Conservation (phyloP, 768 basidiomycete species). For the Boletus rubropictus region DNA sequence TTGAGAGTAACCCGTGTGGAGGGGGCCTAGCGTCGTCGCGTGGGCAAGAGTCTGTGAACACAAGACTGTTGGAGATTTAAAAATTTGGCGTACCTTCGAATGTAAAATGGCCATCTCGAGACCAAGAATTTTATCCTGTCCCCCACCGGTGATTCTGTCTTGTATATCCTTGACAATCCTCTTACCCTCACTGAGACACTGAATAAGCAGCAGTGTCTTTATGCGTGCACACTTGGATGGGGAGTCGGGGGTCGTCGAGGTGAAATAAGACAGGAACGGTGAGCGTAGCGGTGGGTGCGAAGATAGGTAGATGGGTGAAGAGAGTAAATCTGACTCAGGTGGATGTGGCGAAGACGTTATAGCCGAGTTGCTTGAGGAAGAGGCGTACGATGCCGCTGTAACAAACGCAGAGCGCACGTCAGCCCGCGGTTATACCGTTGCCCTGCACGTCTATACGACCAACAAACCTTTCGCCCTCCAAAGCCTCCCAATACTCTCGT, state of each 20-base stretch:
- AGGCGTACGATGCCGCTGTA: constrained; percentile 50
- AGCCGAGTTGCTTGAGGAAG: constrained; percentile 18
- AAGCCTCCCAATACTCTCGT: constrained; percentile 51
- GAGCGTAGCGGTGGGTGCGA: constrained; percentile 11
- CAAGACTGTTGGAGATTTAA: too few relatives aligned
- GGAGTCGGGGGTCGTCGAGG: constrained; percentile 78
- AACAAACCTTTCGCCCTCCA: constrained; percentile 66
- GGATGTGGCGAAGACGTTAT: constrained; percentile 3
- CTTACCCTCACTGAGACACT: constrained; percentile 30
- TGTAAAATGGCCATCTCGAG: constrained; percentile 74
- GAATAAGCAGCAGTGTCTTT: constrained; percentile 73
- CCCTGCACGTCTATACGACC: too few relatives aligned
- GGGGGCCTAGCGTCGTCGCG: constrained; percentile 3
- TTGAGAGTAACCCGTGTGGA: constrained; percentile 46
- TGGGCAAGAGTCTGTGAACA: not conserved
- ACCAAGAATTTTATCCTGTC: constrained; percentile 47
- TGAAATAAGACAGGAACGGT: constrained; percentile 58
- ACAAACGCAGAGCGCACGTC: not conserved
- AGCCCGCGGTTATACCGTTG: not conserved
- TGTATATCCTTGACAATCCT: constrained; percentile 17
- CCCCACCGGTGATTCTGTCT: constrained; percentile 12
- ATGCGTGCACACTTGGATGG: constrained; percentile 66
- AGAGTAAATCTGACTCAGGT: constrained; percentile 5
- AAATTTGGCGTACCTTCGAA: constrained; percentile 52
- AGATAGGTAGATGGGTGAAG: not conserved